These are phyloP conservation scores for Flaveria linearis DNA, from an alignment of 129 eudicot genomes.

Conservation along the genomic window DNA sequence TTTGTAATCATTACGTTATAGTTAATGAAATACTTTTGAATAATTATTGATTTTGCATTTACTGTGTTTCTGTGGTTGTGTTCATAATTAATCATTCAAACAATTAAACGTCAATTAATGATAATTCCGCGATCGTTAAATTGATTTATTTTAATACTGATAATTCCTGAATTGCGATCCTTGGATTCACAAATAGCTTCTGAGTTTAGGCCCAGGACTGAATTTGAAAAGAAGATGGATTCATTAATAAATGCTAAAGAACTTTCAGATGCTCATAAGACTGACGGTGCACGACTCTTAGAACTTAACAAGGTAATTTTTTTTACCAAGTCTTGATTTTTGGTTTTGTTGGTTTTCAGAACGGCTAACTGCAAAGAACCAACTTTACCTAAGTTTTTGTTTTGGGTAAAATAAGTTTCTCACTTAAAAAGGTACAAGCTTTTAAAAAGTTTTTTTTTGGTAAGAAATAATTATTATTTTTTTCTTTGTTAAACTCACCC, in stretches of 20 bases:
- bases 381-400: not conserved
- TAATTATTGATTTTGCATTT: no score
- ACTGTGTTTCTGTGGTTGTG: no score
- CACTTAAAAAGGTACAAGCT: not conserved
- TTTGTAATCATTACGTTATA: no score
- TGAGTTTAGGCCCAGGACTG: constrained; percentile 94
- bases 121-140: no score
- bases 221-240: constrained; percentile 84
- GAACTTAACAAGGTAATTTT: constrained; percentile 75
- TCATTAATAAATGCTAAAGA: constrained; percentile 55
- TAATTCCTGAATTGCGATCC: no score
- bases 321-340: not conserved
- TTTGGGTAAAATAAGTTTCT: not conserved
- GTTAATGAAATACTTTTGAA: no score
- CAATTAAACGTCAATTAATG: no score
- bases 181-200: no score
- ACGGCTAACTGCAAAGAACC: not conserved
- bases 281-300: constrained; percentile 85
- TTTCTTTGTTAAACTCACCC: not conserved
- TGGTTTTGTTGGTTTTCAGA: not conserved
- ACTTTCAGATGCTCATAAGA: constrained; percentile 77
- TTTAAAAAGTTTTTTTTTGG: not conserved
- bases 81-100: no score
- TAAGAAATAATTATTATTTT: not conserved
- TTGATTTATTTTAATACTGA: no score